Base-by-base conservation (phyloP, 1,139 yeast genomes). In the Debaryomyces fabryi region DNA sequence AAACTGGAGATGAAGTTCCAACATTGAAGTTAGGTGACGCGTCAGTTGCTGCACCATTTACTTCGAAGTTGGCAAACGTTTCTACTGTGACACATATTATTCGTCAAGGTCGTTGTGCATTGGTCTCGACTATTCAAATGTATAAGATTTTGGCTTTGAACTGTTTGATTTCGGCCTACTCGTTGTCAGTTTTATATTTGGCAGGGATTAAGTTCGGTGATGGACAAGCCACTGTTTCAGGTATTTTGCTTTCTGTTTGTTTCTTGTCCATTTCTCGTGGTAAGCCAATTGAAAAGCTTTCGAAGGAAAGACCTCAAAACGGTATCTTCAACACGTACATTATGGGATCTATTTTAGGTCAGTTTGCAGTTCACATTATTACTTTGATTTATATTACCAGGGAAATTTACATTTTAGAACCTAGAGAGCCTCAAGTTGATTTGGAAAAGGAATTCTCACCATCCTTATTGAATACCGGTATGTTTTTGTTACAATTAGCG, bases 131-230 rank as follows among this genome's bases (percentile, higher is more conserved):
- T 18, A 92, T 93, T 63, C 99, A 93, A 73, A 95, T 93, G 99
- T 95, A 95, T 80, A 93, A 93, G 77, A 93, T 93, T 62, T 78
- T 93, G 65, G 99, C 99, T 0, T 80, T 93, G 73, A 93, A 93
- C 69, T 95, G 99, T 81, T 81, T 93, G 75, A 91, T 93, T 72
- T 87, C 96, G 55, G 99, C 99, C 27, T 93, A 93, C 68, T 91
- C 98, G 3, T 79, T 93, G 60, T 88, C 97, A 43, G 97, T 93
- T 34, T 82, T 93, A 63, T 95, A 89, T 67, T 79, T 93, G 62
- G 98, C 99, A 13, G 99, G 99, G 71, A 96, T 95, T 63, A 93
- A 95, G 71, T 90, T 93, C 68, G 97, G 99, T 63, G 99, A 93
- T 71, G 95, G 89, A 21, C 99, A 93, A 74, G 91, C 96, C 18